Evolutionary conservation across 1,284 basidiomycete genomes (phyloP).

Genomic region (Ganoderma meredithae): DNA sequence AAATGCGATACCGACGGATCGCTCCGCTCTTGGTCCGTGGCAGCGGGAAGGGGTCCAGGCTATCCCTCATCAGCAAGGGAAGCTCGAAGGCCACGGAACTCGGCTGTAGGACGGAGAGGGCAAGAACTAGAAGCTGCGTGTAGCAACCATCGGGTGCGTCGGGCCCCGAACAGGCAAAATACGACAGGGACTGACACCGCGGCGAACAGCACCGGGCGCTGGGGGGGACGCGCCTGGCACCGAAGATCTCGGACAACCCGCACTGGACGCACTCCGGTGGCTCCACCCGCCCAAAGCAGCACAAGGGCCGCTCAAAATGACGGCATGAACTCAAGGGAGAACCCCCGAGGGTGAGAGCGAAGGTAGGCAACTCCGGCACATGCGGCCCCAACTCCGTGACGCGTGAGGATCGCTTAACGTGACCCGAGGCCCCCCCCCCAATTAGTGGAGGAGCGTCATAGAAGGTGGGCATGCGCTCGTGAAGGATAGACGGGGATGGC

Average conservation of each 20-base stretch:
- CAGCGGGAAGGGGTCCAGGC: slow-evolving; percentile 2
- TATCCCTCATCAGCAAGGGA: slow-evolving; percentile 7
- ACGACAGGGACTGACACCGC: slow-evolving; percentile 1
- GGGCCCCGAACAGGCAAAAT: not conserved
- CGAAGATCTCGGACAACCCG: slow-evolving; percentile 9
- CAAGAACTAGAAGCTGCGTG: slow-evolving; percentile 1
- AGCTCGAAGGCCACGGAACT: slow-evolving; percentile 1
- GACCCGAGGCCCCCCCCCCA: slow-evolving; percentile 4
- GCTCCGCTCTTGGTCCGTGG: slow-evolving; percentile 7
- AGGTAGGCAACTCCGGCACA: slow-evolving; percentile 2
- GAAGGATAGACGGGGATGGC: not conserved
- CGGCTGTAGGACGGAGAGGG: slow-evolving; percentile 10
- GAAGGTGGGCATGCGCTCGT: not conserved
- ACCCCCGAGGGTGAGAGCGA: slow-evolving; percentile 6
- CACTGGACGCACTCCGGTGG: not conserved
- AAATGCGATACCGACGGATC: slow-evolving; percentile 4
- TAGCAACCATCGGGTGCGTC: slow-evolving; percentile 8
- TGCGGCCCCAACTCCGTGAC: slow-evolving; percentile 10
- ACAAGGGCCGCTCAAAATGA: slow-evolving; percentile 7
- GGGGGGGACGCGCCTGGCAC: not conserved
- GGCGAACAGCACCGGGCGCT: not conserved
- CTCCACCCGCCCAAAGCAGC: slow-evolving; percentile 1
- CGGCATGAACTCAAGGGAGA: slow-evolving; percentile 7
- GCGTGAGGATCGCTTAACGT: slow-evolving; percentile 11
- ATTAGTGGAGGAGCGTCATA: not conserved